These are phyloP conservation scores for Psilocybe sp. DNA, from an alignment of 768 basidiomycete species.

Conservation along the genomic window DNA sequence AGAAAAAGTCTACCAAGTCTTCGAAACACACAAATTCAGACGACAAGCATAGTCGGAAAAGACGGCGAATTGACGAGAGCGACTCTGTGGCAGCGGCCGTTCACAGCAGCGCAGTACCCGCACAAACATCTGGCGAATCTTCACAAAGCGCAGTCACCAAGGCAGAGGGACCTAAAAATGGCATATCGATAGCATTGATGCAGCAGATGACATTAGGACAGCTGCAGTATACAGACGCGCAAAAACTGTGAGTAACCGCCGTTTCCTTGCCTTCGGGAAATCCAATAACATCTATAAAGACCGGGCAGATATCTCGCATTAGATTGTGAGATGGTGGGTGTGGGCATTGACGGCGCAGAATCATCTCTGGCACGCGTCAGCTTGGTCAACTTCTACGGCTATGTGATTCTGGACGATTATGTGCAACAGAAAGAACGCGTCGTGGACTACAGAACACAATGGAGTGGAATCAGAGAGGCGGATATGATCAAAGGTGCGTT, in stretches of 20 bases:
- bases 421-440: slow-evolving; percentile 86
- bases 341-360: slow-evolving; percentile 80
- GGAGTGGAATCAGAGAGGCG: slow-evolving; percentile 73
- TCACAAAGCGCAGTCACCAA: no score
- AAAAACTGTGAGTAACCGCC: slow-evolving; percentile 41
- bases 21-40: no score
- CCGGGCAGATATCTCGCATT: slow-evolving; percentile 78
- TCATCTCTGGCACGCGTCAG: slow-evolving; percentile 87
- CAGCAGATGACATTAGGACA: slow-evolving; percentile 55
- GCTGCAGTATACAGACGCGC: slow-evolving; percentile 34
- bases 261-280: background rate
- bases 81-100: no score
- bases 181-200: slow-evolving; percentile 44
- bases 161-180: slow-evolving; percentile 28
- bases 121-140: no score
- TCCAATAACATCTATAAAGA: slow-evolving; percentile 19
- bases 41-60: no score
- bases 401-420: slow-evolving; percentile 76
- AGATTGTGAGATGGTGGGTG: slow-evolving; percentile 98
- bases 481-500: slow-evolving; percentile 70
- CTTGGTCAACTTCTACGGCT: slow-evolving; percentile 86
- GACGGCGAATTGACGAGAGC: no score
- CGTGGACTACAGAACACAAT: slow-evolving; percentile 90
- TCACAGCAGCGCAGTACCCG: no score
- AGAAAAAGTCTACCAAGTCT: no score